Evolutionary conservation across 75 land plant genomes (phyloP).

Genomic region (Isoetes taiwanensis): DNA sequence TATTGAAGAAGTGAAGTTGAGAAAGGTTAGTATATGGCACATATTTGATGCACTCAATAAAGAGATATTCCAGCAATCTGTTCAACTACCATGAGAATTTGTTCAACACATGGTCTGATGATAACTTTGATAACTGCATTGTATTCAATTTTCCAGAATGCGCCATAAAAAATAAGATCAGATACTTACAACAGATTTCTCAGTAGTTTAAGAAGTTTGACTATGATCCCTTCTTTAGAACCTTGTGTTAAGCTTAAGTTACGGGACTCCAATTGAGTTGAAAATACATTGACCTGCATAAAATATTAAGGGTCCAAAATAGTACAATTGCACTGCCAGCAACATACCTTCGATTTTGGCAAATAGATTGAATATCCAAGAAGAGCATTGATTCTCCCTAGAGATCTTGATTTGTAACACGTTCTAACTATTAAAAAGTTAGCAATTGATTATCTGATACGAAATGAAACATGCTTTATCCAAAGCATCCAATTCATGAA

Average conservation of each 20-base stretch:
- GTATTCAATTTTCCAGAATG: no score
- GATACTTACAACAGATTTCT: conserved; percentile 71
- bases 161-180: no score
- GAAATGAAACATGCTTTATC: no score
- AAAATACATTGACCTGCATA: conserved; percentile 74
- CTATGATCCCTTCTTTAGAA: conserved; percentile 42
- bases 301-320: conserved; percentile 14
- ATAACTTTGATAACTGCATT: no score
- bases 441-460: not conserved
- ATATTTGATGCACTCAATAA: conserved; percentile 32
- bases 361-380: conserved; percentile 86
- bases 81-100: no score
- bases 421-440: conserved; percentile 42
- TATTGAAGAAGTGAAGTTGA: conserved; percentile 33
- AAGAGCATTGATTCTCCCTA: conserved; percentile 88
- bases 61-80: conserved; percentile 54
- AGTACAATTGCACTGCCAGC: no score
- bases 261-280: conserved; percentile 47
- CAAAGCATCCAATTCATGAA: not conserved
- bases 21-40: conserved; percentile 33
- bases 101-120: no score
- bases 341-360: conserved; percentile 57
- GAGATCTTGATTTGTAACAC: conserved; percentile 67
- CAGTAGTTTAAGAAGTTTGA: conserved; percentile 61
- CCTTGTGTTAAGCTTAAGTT: conserved; percentile 37